A percentile compares a stretch with the other conserved stretches of the same genome.
Conservation (phyloP, 169 alveolate genomes). For the Babesia caballi region DNA sequence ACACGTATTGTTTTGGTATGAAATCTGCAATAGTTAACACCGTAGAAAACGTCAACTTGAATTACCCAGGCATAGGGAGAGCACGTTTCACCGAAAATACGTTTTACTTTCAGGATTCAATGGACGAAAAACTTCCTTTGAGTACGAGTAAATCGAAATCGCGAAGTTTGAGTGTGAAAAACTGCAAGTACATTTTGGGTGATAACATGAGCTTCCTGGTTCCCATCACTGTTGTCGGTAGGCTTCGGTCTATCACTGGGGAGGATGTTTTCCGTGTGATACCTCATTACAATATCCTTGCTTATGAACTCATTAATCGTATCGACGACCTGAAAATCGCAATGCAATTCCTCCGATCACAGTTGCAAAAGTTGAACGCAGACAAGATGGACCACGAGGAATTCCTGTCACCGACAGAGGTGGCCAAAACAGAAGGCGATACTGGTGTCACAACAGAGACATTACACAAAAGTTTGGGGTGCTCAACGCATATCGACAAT, state of each 20-base stretch:
- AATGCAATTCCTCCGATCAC: background rate
- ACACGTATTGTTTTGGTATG: slow-evolving; percentile 2
- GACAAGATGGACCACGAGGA: background rate
- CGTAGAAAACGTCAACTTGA: background rate
- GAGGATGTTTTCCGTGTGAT: slow-evolving; percentile 2
- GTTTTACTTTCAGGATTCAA: background rate
- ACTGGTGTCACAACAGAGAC: background rate
- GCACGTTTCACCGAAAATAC: background rate
- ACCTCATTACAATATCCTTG: slow-evolving; percentile 12
- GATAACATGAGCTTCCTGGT: slow-evolving; percentile 33
- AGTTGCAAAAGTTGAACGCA: background rate
- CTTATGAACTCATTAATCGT: background rate
- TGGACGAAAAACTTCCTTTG: background rate
- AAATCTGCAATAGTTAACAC: background rate
- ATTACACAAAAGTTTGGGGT: background rate
- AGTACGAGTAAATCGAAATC: too few relatives aligned
- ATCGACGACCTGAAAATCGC: background rate
- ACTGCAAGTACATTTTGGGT: slow-evolving; percentile 16
- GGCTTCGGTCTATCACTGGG: background rate
- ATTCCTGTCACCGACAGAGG: background rate
- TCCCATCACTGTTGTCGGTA: background rate
- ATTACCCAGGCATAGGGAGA: background rate
- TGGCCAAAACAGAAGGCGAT: background rate
- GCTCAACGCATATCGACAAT: background rate
- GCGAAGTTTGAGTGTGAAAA: background rate